Evolutionary conservation across 495 filamentous ascomycete species (phyloP).

Genomic region (Aspergillus bridgeri): DNA sequence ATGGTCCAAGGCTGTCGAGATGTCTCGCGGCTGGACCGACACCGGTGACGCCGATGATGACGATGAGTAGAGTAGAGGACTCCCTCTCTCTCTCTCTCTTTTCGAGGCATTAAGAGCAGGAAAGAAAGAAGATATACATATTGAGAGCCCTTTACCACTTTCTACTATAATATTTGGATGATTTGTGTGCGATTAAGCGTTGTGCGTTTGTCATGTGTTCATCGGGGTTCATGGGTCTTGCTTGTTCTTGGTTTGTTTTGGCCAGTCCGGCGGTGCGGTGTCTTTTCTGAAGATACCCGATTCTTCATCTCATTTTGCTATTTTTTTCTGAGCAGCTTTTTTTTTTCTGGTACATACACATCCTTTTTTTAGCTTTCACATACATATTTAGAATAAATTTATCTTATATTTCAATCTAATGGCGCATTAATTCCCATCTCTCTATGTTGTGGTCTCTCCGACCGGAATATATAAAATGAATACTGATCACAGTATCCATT

Average conservation of each 20-base stretch:
- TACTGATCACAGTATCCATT: too few species aligned
- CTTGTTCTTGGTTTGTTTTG: conserved; percentile 8
- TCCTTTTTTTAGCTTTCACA: not conserved
- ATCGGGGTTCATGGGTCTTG: not conserved
- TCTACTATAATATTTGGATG: conserved; percentile 6
- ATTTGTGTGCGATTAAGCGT: conserved; percentile 10
- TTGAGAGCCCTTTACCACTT: not conserved
- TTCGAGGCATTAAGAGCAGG: too few species aligned
- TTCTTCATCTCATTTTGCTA: conserved; percentile 3
- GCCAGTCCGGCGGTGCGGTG: conserved; percentile 9
- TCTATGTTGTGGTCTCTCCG: too few species aligned
- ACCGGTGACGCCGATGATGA: conserved; percentile 42
- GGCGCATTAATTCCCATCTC: too few species aligned
- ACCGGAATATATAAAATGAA: too few species aligned
- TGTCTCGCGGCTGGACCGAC: conserved; percentile 80
- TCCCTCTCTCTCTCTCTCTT: too few species aligned
- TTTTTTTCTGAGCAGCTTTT: not conserved
- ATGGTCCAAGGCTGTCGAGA: conserved; percentile 86
- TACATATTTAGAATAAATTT: not conserved
- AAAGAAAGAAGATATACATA: not conserved
- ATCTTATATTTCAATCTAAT: not conserved
- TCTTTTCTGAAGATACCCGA: conserved; percentile 16
- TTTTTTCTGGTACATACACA: conserved; percentile 2
- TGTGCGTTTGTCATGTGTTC: not conserved
- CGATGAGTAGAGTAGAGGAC: conserved; percentile 14